Base-by-base conservation (phyloP, 2,329 filamentous ascomycete genomes). In the Thelonectria olida region DNA sequence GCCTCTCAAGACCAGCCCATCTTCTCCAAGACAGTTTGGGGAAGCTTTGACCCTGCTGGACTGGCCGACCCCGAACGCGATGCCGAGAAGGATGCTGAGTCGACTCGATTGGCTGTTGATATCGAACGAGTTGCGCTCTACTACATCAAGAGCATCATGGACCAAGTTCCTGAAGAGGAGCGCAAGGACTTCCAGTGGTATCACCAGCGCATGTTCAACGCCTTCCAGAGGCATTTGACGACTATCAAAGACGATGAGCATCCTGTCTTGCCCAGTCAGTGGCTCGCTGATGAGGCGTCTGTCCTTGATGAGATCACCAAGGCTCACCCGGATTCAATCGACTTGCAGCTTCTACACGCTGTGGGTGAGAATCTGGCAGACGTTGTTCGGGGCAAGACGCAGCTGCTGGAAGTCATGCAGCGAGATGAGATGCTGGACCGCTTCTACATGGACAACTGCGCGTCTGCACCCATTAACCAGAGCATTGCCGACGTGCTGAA, bases 371-470 rank as follows among this genome's bases (percentile, higher is more conserved):
- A 65, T 20, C 23, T 62, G 12, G 52, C 34, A 1, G 54, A 51
- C 25, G 58, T 63, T 4, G 49, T 65, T 4, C 38, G 42, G 15
- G 62, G 62, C 15, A 42, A 63, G 25, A 59, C 51, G 3, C 55
- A 63, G 17, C 22, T 62, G 52, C 51, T 65, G 8, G 62, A 65
- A n/a, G 52, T 63, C 38, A 57, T 65, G 55, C 51, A 54, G 23
- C 15, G 58, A 13, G 49, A 65, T 10, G 28, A 61, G 8, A 55
- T 65, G 45, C 60, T 65, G 17, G 56, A 65, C 25, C 48, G 53
- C 31, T 63, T 63, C 52, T 65, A 65, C 34, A 59, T 62, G 36
- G 57, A 63, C 27, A 61, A 63, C 39, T 50, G 51, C 10, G 60
- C 54, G 2, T 57, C 53, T 27, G 48, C 49, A 4, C 45, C 50